A percentile compares a stretch with the other conserved stretches of the same genome.
Evolutionary conservation across 768 basidiomycete genomes (phyloP).

Genomic region (Tulasnella calospora): DNA sequence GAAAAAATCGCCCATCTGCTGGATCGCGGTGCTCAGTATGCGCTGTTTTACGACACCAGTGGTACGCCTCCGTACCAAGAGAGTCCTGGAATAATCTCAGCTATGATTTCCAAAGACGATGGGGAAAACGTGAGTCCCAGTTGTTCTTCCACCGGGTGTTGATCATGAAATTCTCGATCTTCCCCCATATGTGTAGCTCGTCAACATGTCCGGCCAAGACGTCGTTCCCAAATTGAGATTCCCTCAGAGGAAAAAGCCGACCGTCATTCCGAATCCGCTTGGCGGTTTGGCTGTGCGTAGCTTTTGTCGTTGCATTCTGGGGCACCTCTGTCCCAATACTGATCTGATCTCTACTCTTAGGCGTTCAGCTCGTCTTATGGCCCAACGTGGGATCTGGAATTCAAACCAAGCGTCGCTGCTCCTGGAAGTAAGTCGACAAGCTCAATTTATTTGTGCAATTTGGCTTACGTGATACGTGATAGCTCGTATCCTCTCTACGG

Average conservation of each 20-base stretch:
- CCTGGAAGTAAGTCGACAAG: constrained; percentile 28
- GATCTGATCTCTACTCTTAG: neutral
- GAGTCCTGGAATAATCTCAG: constrained; percentile 29
- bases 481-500: constrained; percentile 29
- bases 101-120: constrained; percentile 51
- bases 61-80: constrained; percentile 43
- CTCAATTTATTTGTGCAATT: neutral
- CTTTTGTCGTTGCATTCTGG: neutral
- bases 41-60: constrained; percentile 41
- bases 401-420: constrained; percentile 34
- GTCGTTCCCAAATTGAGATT: neutral
- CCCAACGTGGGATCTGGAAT: constrained; percentile 37
- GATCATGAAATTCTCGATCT: neutral
- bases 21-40: constrained; percentile 48
- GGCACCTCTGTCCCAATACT: too few species aligned
- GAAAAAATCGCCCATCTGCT: constrained; percentile 51
- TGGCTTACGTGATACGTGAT: too few species aligned
- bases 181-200: neutral
- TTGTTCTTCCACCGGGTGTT: neutral
- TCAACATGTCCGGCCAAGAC: neutral
- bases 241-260: neutral
- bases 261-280: neutral
- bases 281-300: constrained; percentile 31
- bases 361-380: constrained; percentile 35
- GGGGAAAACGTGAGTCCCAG: constrained; percentile 36